Evolutionary conservation across 2,329 filamentous ascomycete species (phyloP).

Genomic region (Fusarium torulosum): DNA sequence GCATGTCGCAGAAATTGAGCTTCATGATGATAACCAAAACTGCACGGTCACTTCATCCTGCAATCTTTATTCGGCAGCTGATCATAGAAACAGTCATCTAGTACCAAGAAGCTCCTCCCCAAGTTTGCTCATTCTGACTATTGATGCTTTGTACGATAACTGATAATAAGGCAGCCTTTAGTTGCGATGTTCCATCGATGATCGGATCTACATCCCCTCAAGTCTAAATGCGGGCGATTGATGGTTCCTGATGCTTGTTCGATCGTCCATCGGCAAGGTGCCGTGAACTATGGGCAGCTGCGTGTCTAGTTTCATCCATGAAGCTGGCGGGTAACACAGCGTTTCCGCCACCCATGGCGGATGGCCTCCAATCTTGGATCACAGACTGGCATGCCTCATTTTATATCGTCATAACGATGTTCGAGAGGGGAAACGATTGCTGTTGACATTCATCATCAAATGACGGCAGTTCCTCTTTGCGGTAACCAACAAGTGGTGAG

Average conservation of each 20-base stretch:
- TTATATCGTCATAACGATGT: not conserved
- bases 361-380: constrained; percentile 14
- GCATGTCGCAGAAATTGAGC: constrained; percentile 22
- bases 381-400: not conserved
- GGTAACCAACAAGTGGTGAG: not conserved
- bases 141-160: not conserved
- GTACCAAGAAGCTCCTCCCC: not conserved
- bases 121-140: not conserved
- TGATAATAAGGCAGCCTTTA: not conserved
- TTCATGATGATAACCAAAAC: constrained; percentile 7
- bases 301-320: constrained; percentile 39
- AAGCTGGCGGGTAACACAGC: constrained; percentile 33
- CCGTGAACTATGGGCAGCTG: constrained; percentile 40
- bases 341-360: constrained; percentile 24
- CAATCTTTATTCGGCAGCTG: constrained; percentile 14
- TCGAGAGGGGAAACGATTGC: not conserved
- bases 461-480: not conserved
- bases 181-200: constrained; percentile 20
- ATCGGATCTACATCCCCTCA: not conserved
- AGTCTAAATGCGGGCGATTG: not conserved
- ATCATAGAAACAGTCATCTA: constrained; percentile 2
- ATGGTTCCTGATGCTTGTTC: constrained; percentile 9
- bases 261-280: constrained; percentile 24
- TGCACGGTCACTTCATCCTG: constrained; percentile 18
- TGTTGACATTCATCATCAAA: not conserved